Percentiles rank a stretch among this genome's conserved stretches.
Conservation (phyloP, 805 yeast genomes). For the Yarrowia sp. region DNA sequence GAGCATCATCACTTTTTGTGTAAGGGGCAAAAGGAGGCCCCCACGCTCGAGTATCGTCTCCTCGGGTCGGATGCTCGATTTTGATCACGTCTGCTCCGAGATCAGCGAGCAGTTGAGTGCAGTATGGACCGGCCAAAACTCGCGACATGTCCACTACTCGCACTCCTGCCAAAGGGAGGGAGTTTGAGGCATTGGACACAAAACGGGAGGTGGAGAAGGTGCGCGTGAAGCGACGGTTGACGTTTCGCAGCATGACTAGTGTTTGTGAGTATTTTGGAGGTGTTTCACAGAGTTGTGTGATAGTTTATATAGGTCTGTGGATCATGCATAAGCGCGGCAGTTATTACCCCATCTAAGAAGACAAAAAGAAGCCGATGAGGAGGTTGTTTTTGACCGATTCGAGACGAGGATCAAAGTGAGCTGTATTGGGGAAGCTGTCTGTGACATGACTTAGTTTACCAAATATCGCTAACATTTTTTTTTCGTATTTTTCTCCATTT, state of each 20-base stretch:
- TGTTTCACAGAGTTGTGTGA: too few relatives aligned
- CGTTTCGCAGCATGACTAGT: background rate
- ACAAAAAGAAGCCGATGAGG: too few relatives aligned
- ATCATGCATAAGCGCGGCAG: conserved; percentile 27
- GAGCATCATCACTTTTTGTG: background rate
- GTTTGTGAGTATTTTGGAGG: too few relatives aligned
- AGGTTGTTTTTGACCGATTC: too few relatives aligned
- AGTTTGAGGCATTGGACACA: background rate
- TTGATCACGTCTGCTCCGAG: conserved; percentile 55
- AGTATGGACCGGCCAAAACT: conserved; percentile 55
- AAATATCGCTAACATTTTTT: too few relatives aligned
- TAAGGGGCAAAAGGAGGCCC: conserved; percentile 54
- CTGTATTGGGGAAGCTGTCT: too few relatives aligned
- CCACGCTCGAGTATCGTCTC: conserved; percentile 56
- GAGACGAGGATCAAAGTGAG: too few relatives aligned
- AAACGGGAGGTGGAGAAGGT: background rate
- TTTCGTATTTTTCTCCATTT: too few relatives aligned
- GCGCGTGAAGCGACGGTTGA: too few relatives aligned
- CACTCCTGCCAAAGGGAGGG: conserved; percentile 50
- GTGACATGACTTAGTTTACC: too few relatives aligned
- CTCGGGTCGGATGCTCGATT: conserved; percentile 54
- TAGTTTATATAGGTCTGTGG: too few relatives aligned
- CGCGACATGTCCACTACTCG: conserved; percentile 52
- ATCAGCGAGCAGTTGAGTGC: conserved; percentile 53
- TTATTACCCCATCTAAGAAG: conserved; percentile 17